phyloP scores from a whole-genome alignment of 2,329 filamentous ascomycete species.

The Fusarium sororula region DNA sequence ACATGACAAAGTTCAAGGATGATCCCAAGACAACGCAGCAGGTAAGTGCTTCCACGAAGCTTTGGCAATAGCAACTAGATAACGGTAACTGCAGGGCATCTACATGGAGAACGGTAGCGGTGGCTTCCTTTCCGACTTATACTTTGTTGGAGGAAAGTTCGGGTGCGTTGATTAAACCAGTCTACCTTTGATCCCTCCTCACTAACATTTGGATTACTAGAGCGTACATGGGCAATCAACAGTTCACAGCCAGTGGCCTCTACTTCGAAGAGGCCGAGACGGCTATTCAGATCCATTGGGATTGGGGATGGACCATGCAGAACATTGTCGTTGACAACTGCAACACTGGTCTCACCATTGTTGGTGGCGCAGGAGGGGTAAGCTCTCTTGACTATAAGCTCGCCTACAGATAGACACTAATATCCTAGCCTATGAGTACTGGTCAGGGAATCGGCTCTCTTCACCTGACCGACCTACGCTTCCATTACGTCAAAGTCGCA shows the following conservation, averaged over 20 bases:
- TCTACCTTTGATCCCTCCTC: rapidly evolving
- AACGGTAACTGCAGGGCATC: background rate
- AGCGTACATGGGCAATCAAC: constrained; percentile 63
- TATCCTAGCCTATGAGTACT: background rate
- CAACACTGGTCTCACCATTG: constrained; percentile 63
- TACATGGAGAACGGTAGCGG: constrained; percentile 50
- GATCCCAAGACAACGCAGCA: constrained; percentile 37
- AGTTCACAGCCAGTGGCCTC: constrained; percentile 75
- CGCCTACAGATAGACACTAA: rapidly evolving
- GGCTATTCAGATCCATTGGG: constrained; percentile 74
- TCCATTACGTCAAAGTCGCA: background rate
- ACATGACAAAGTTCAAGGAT: constrained; percentile 33
- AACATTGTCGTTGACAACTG: constrained; percentile 69
- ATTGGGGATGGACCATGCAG: constrained; percentile 81
- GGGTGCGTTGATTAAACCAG: constrained; percentile 35
- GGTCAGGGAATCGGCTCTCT: constrained; percentile 31
- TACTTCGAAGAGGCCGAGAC: constrained; percentile 71
- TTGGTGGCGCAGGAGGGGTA: constrained; percentile 13
- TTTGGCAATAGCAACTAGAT: rapidly evolving
- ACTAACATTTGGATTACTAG: background rate
- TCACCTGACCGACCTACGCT: constrained; percentile 14
- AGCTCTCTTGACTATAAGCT: rapidly evolving
- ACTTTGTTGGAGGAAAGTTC: constrained; percentile 65
- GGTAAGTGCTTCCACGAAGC: constrained; percentile 1
- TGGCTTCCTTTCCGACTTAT: constrained; percentile 65